phyloP scores from a whole-genome alignment of 495 filamentous ascomycete genomes.

The Penicillium salamii region DNA sequence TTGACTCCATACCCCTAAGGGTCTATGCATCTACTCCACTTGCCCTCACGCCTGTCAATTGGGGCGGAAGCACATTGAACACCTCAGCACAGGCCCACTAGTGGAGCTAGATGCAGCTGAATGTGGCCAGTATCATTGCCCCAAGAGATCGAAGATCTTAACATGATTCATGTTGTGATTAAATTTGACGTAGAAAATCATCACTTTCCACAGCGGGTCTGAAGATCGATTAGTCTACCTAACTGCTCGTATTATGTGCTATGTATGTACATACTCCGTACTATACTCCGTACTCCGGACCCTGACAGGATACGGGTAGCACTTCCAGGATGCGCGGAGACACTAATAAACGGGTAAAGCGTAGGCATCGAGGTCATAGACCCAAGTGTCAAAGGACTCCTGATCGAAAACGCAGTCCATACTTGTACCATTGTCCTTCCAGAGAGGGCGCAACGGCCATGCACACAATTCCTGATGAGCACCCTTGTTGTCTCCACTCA shows the following conservation, averaged over 20 bases:
- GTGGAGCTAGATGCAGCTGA: not conserved
- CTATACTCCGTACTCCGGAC: too few relatives aligned
- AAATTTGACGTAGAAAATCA: too few relatives aligned
- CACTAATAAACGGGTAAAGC: not conserved
- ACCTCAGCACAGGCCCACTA: not conserved
- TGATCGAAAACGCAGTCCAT: not conserved
- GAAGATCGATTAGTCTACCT: too few relatives aligned
- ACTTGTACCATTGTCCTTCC: conserved; percentile 23
- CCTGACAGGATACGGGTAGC: too few relatives aligned
- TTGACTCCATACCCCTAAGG: not conserved
- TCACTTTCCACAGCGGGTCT: too few relatives aligned
- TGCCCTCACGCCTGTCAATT: not conserved
- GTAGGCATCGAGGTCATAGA: conserved; percentile 1
- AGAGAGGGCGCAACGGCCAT: conserved; percentile 45
- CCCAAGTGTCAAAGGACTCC: conserved; percentile 18
- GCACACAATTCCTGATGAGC: conserved; percentile 38
- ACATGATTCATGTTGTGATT: not conserved
- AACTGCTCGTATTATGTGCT: too few relatives aligned
- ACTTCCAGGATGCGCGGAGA: too few relatives aligned
- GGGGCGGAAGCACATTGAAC: not conserved
- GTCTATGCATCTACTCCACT: not conserved
- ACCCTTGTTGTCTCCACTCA: conserved; percentile 24
- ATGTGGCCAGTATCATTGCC: not conserved
- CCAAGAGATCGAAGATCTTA: not conserved
- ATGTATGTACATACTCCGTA: too few relatives aligned